phyloP scores from a whole-genome alignment of 345 rosid species.

The Laguncularia racemosa region DNA sequence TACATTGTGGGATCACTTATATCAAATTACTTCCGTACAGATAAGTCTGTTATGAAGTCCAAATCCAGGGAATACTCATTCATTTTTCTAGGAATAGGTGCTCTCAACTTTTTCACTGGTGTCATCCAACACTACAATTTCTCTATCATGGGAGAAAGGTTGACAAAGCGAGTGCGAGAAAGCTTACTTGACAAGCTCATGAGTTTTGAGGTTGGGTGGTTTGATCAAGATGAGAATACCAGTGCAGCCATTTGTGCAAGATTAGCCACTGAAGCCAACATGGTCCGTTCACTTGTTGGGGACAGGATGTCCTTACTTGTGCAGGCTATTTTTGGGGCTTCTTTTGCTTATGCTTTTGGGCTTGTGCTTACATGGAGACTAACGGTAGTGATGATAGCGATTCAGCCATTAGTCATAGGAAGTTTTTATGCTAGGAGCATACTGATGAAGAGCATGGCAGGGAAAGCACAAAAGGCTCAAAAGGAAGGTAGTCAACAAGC shows the following conservation, averaged over 20 bases:
- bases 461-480: constrained; percentile 55
- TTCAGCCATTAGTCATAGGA: constrained; percentile 52
- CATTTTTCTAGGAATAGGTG: constrained; percentile 45
- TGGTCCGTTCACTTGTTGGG: constrained; percentile 51
- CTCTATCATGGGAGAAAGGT: constrained; percentile 55
- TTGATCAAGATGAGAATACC: constrained; percentile 56
- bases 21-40: constrained; percentile 36
- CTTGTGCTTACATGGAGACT: constrained; percentile 51
- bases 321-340: constrained; percentile 49
- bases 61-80: constrained; percentile 36
- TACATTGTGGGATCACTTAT: constrained; percentile 55
- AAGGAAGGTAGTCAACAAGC: constrained; percentile 68
- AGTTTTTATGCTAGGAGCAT: constrained; percentile 45
- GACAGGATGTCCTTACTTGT: constrained; percentile 56
- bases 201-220: constrained; percentile 64
- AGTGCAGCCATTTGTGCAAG: constrained; percentile 62
- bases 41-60: constrained; percentile 33
- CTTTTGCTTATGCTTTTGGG: constrained; percentile 39
- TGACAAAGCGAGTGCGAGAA: constrained; percentile 57
- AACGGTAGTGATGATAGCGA: constrained; percentile 49
- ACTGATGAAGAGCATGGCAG: constrained; percentile 53
- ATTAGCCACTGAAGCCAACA: constrained; percentile 52
- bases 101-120: constrained; percentile 37
- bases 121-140: constrained; percentile 57
- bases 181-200: constrained; percentile 38